A percentile compares a stretch with the other conserved stretches of the same genome.
Evolutionary conservation across 345 rosid genomes (phyloP).

Genomic region (Ceriops zippeliana): DNA sequence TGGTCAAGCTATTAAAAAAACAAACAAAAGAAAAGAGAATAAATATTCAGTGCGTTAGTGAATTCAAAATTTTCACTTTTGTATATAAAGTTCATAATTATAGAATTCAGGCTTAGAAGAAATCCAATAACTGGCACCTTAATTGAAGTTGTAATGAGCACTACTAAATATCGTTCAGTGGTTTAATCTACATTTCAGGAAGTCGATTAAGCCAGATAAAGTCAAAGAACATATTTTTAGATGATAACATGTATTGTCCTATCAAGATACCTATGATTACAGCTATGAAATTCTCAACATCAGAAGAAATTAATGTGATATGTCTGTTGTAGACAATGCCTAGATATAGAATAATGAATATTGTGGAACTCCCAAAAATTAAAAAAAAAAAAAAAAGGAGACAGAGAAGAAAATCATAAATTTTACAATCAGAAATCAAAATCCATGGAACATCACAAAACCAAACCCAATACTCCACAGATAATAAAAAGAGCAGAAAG

Average conservation of each 20-base stretch:
- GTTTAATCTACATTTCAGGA: background rate
- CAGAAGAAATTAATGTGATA: constrained; percentile 4
- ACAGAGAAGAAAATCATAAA: too few relatives aligned
- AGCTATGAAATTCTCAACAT: constrained; percentile 6
- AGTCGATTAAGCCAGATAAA: background rate
- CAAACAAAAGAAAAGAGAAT: background rate
- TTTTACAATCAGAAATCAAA: background rate
- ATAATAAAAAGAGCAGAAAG: background rate
- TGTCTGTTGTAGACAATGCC: background rate
- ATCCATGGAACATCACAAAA: background rate
- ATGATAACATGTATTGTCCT: background rate
- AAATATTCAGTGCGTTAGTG: background rate
- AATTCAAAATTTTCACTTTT: constrained; percentile 1
- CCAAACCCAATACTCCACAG: background rate
- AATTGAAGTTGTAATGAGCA: background rate
- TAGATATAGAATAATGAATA: constrained; percentile 2
- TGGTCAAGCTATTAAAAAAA: constrained; percentile 26
- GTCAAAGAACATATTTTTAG: background rate
- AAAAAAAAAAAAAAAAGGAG: too few relatives aligned
- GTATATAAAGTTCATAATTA: background rate
- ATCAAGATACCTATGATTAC: constrained; percentile 10
- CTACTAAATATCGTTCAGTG: too few relatives aligned
- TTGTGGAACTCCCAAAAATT: too few relatives aligned
- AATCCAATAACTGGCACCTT: background rate
- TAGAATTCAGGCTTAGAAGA: background rate